Evolutionary conservation across 129 eudicot species (phyloP), one percentile per base, ranked within the genome.

Genomic region (Tagetes patula): DNA sequence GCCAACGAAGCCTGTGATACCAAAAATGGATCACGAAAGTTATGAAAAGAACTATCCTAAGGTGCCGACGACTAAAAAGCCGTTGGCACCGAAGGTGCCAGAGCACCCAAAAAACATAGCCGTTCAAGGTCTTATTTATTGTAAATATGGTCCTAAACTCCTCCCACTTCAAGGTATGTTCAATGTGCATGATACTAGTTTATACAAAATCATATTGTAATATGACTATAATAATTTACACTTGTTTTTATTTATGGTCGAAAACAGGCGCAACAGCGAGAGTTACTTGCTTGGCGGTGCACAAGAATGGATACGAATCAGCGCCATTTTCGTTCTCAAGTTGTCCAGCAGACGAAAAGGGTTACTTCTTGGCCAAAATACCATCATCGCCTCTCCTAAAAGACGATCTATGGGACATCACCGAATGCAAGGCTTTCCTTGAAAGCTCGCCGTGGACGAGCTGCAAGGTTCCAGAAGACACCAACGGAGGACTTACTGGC

Each of bases 91-190:
- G 12, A 73, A 59, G 27, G 80, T 62, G 48, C 36, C 59, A 3
- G 76, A 78, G 67, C 71, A 79, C 20, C 86, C 84, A 2, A 46
- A 56, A 12, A 76, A 76, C 70, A 72, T 87, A 14, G 79, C 80
- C 3, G 80, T 84, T 60, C 92, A 87, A 70, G 92, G 92, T n/a
- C 65, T 84, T 55, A 74, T 87, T 46, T 87, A 84, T 27, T 87
- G 89, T 67, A 87, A 84, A 40, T 82, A 75, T 20, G 81, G 79
- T 64, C 50, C 81, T 27, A 69, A 82, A 39, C 69, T 76, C 61
- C 66, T 70, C 72, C 89, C 85, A 38, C 82, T 84, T 63, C 77
- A 82, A 79, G 92, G 92, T 86, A 68, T 3, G 61, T 49, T 14
- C 9, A 27, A 39, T 41, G n/a, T 41, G 27, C 27, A 20, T 20